A percentile compares a stretch with the other conserved stretches of the same genome.
Conservation (phyloP, 352 stramenopile species). For the Nothophytophthora sp. region DNA sequence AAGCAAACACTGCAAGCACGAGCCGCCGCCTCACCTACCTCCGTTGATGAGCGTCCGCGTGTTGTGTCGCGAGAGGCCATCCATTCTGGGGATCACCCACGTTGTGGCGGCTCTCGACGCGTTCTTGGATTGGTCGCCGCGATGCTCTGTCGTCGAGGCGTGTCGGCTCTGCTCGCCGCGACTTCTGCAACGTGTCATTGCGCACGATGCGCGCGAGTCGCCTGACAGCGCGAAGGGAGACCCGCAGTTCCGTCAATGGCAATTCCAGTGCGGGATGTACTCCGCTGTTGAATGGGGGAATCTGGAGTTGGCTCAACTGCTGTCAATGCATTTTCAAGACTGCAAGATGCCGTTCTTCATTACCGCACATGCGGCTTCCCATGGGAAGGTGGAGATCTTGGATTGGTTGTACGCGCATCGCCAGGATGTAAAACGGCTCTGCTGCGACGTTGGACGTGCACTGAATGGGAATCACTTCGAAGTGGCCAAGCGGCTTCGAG, state of each 20-base stretch:
- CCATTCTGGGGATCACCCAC: too few relatives aligned
- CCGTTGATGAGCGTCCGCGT: too few relatives aligned
- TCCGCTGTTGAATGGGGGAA: neutral
- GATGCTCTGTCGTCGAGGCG: too few relatives aligned
- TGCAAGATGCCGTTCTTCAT: neutral
- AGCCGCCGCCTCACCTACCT: too few relatives aligned
- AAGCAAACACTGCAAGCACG: too few relatives aligned
- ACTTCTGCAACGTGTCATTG: too few relatives aligned
- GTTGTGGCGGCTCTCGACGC: too few relatives aligned
- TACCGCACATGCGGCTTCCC: neutral
- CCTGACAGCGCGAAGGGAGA: neutral
- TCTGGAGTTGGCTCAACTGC: neutral
- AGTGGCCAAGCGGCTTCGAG: neutral
- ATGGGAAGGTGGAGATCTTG: neutral
- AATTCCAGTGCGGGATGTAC: neutral
- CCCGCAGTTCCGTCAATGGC: neutral
- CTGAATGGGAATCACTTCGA: slow-evolving; percentile 1
- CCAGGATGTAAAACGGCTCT: neutral
- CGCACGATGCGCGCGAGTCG: too few relatives aligned
- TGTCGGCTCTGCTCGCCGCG: too few relatives aligned
- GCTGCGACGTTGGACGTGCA: neutral
- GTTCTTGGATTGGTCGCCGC: too few relatives aligned
- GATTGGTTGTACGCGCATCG: neutral
- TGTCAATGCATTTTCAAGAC: neutral
- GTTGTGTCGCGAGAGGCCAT: too few relatives aligned